These are phyloP conservation scores for Paraurostyla sp. DNA, from an alignment of 73 alveolate genomes.

Conservation along the genomic window DNA sequence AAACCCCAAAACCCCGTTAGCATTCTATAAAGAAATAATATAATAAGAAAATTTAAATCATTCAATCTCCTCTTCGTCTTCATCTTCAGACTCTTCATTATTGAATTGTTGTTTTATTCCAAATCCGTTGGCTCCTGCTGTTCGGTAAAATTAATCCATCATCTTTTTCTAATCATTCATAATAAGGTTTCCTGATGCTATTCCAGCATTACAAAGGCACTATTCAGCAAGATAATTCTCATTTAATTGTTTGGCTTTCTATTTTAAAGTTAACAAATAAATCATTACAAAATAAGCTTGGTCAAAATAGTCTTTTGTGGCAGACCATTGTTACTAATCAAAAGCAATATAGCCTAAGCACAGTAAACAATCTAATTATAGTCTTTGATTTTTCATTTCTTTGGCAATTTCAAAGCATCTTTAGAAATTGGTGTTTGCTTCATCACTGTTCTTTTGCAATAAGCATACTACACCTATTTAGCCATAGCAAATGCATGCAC, in stretches of 20 bases:
- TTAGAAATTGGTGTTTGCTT: conserved; percentile 71
- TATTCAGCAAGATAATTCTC: conserved; percentile 72
- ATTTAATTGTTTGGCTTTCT: conserved; percentile 69
- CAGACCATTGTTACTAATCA: conserved; percentile 57
- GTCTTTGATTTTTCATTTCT: conserved; percentile 58
- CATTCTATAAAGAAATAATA: too few relatives aligned
- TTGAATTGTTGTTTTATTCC: neutral
- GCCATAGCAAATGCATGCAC: conserved; percentile 86
- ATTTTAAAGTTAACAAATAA: neutral
- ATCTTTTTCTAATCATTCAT: conserved; percentile 33
- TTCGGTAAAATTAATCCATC: conserved; percentile 59
- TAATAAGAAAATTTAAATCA: too few relatives aligned
- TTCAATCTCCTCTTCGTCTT: neutral
- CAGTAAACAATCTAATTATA: conserved; percentile 74
- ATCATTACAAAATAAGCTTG: conserved; percentile 59
- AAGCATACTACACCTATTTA: conserved; percentile 79
- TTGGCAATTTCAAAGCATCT: conserved; percentile 68
- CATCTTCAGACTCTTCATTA: conserved; percentile 43
- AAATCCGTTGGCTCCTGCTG: conserved; percentile 51
- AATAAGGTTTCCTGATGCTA: conserved; percentile 70
- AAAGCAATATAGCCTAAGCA: conserved; percentile 72
- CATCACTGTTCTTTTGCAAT: conserved; percentile 37
- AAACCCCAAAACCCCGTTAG: too few relatives aligned
- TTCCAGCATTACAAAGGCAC: conserved; percentile 84
- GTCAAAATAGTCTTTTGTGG: conserved; percentile 60